These are phyloP conservation scores for Podaxis carcinomalis DNA, from an alignment of 768 basidiomycete genomes.

Conservation along the genomic window DNA sequence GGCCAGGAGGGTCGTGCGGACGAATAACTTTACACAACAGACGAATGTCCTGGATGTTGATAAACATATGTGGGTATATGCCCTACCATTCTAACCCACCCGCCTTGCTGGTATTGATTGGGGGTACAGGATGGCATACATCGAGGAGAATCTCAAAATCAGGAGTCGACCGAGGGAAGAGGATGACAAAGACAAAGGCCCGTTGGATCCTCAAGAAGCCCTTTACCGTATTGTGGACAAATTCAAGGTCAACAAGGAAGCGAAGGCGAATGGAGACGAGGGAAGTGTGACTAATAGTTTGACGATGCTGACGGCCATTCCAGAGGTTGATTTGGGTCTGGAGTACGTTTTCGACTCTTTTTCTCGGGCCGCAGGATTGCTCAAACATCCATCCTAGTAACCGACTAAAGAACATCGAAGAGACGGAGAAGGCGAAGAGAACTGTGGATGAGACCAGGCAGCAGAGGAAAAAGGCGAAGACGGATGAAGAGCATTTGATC, in stretches of 20 bases:
- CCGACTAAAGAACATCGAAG: constrained; percentile 92
- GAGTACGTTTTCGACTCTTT: constrained; percentile 60
- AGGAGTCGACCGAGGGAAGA: constrained; percentile 54
- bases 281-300: constrained; percentile 92
- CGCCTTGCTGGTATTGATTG: background rate
- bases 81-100: background rate
- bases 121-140: constrained; percentile 88
- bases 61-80: constrained; percentile 86
- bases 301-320: constrained; percentile 96
- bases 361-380: background rate
- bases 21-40: constrained; percentile 96
- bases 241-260: constrained; percentile 53
- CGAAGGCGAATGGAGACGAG: constrained; percentile 63
- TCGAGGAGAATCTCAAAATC: constrained; percentile 87
- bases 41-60: constrained; percentile 95
- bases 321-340: constrained; percentile 97
- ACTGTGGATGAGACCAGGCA: constrained; percentile 72
- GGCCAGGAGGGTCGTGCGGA: constrained; percentile 68
- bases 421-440: constrained; percentile 95
- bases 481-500: constrained; percentile 80
- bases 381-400: constrained; percentile 41
- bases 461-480: constrained; percentile 46
- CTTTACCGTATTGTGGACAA: constrained; percentile 69
- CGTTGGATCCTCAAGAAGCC: constrained; percentile 72
- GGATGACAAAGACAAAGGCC: constrained; percentile 36